These are phyloP conservation scores for Eremothecium coryli DNA, from an alignment of 1,139 yeast genomes.

Conservation along the genomic window DNA sequence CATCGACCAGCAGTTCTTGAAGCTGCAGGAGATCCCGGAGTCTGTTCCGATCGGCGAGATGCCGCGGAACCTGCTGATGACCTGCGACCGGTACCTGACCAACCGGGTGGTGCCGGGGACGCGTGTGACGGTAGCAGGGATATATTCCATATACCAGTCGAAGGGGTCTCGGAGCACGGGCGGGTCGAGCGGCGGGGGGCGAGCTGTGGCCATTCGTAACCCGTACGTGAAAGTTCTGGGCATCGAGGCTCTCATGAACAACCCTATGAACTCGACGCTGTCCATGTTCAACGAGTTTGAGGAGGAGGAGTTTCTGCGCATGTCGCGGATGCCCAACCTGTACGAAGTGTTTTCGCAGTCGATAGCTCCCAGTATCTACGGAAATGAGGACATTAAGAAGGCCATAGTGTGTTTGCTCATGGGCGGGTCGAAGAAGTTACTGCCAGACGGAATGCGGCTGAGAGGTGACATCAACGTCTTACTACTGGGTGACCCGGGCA, in stretches of 20 bases:
- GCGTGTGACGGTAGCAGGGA: slow-evolving; percentile 83
- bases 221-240: slow-evolving; percentile 88
- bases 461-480: slow-evolving; percentile 93
- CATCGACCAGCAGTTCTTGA: slow-evolving; percentile 89
- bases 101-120: slow-evolving; percentile 93
- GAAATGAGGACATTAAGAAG: slow-evolving; percentile 84
- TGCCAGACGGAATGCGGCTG: slow-evolving; percentile 94
- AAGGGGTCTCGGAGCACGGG: slow-evolving; percentile 32
- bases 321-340: slow-evolving; percentile 75
- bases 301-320: slow-evolving; percentile 76
- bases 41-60: slow-evolving; percentile 98
- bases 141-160: slow-evolving; percentile 81
- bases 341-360: slow-evolving; percentile 80
- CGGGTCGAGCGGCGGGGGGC: slow-evolving; percentile 18
- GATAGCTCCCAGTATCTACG: slow-evolving; percentile 95
- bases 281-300: slow-evolving; percentile 71
- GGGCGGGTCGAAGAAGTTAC: slow-evolving; percentile 87
- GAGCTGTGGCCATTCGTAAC: slow-evolving; percentile 78
- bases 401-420: slow-evolving; percentile 84
- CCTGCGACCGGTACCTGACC: slow-evolving; percentile 83
- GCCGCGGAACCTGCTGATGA: slow-evolving; percentile 87
- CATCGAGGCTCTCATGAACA: slow-evolving; percentile 70
- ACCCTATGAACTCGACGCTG: slow-evolving; percentile 53
- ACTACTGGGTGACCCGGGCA: slow-evolving; percentile 96
- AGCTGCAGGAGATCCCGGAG: slow-evolving; percentile 93